Percentiles rank a stretch among this genome's conserved stretches.
Evolutionary conservation across 805 yeast species (phyloP).

Genomic region (Cyberlindnera mycetangii): DNA sequence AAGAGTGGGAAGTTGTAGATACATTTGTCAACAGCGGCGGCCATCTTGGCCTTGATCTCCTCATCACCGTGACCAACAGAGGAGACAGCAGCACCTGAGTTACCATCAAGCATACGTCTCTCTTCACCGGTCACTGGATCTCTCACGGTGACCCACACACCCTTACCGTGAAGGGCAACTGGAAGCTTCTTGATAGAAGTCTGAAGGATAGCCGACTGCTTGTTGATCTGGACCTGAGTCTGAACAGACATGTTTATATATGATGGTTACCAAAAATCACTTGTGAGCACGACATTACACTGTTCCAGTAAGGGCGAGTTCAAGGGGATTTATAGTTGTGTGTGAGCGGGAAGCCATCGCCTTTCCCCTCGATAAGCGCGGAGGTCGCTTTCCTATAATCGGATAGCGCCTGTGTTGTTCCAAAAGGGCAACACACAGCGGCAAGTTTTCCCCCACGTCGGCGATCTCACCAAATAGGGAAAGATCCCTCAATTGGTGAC

Average conservation of each 20-base stretch:
- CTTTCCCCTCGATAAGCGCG: slow-evolving; percentile 8
- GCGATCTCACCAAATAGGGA: not conserved
- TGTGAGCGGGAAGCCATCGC: slow-evolving; percentile 10
- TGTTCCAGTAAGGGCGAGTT: not conserved
- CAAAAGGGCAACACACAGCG: slow-evolving; percentile 3
- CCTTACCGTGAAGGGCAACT: slow-evolving; percentile 36
- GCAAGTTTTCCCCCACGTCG: not conserved
- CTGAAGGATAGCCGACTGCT: slow-evolving; percentile 30
- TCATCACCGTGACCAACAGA: slow-evolving; percentile 44
- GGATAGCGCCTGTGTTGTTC: not conserved
- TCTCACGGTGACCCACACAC: slow-evolving; percentile 34
- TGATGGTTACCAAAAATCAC: not conserved
- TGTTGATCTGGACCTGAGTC: slow-evolving; percentile 13
- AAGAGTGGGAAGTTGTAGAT: slow-evolving; percentile 37
- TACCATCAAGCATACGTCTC: slow-evolving; percentile 38
- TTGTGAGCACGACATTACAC: not conserved
- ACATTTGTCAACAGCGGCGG: slow-evolving; percentile 34
- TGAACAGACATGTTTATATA: slow-evolving; percentile 6
- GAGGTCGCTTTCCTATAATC: slow-evolving; percentile 5
- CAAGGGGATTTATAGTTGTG: not conserved
- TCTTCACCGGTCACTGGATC: slow-evolving; percentile 36
- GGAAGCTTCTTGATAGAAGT: slow-evolving; percentile 32
- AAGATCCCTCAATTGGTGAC: not conserved
- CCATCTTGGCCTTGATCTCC: slow-evolving; percentile 39
- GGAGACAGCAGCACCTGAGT: slow-evolving; percentile 52